Base-by-base conservation (phyloP, 1,139 yeast genomes). In the Kodamaea anthophila region DNA sequence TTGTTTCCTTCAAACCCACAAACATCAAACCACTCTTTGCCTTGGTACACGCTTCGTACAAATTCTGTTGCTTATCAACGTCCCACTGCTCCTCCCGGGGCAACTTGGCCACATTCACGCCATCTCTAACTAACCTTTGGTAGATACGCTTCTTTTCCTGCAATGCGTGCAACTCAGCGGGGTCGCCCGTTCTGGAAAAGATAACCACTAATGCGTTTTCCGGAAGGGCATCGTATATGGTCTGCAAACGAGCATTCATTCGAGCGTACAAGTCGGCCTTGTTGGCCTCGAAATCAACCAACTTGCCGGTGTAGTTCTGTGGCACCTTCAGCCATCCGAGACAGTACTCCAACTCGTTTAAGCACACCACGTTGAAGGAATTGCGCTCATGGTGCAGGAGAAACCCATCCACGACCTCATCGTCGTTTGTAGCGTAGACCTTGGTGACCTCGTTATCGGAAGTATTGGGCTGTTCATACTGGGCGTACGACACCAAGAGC, bases 151-250 rank as follows among this genome's bases (percentile, higher is more conserved):
- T 70, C 7, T 63, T 40, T 9, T 46, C 46, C 37, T 70, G 74
- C 28, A 85, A 56, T 28, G 59, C 51, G 10, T 54, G 49, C 73
- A 79, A 66, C 26, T 63, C 70, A 12, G 64, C 49, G 3, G 80
- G 75, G 41, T 76, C 72, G 2, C 88, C 87, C 33, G 71, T 62
- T 2, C 82, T 84, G 0, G 86, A 67, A 43, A 74, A 61, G 1
- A 87, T 49, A 1, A 86, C 56, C 19, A 88, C 45, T 15, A 79
- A 56, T 0, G 94, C 70, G 28, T 76, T 66, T 1, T 59, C 54
- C 0, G 94, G 87, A 13, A 82, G 47, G 3, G 49, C 39, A 1
- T 62, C 56, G 44, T 80, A 76, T 4, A 88, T 55, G 23, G 51
- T 50, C 8, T 52, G 41, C 10, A 88, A 43, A 24, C 80, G 56